Base-by-base conservation (phyloP, 495 filamentous ascomycete species). In the Xylaria curta region DNA sequence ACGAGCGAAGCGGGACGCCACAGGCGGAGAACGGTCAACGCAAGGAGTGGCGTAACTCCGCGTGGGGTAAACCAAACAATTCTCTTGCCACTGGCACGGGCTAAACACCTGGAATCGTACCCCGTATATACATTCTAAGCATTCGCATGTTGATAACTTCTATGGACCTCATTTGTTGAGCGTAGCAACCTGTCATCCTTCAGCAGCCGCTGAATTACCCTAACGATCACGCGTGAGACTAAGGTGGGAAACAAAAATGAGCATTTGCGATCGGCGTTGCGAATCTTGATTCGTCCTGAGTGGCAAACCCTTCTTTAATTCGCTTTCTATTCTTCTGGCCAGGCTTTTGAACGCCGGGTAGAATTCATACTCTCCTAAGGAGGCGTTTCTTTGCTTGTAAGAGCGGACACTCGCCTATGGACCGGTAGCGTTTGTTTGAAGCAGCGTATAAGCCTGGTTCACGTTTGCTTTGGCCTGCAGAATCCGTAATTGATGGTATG, bases 21-120 rank as follows among this genome's bases (percentile, higher is more conserved):
- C 78, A 83, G 69, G 72, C 76, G 17, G 79, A 79, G 13, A 78
- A 79, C 40, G 69, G 75, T 71, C 78, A 82, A 68, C 78, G 76
- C 68, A 76, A 81, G 75, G 85, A 87, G 53, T 88, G 86, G 82
- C 82, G 87, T 2, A 87, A 87, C 74, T 88, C 86, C 12, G 85
- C 77, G 15, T 88, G 84, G 85, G 80, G 76, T 36, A 81, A 79
- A 51, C 82, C 79, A 59, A 82, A 82, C 60, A 82, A 61, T 72
- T 77, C 78, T 64, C 76, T 79, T 46, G 72, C 76, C 4, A 78
- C 77, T 40, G 75, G 77, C 68, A 78, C 77, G 19, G 74, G 74
- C 33, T 79, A 75, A 70, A 31, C 21, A 49, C 28, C 36, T 58
- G 15, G 53, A 49, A 49, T 59, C 49, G 21, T 36, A 19, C 42